A percentile compares a stretch with the other conserved stretches of the same genome.
Evolutionary conservation across 2,329 filamentous ascomycete species (phyloP).

Genomic region (Hymenoscyphus fraxineus): DNA sequence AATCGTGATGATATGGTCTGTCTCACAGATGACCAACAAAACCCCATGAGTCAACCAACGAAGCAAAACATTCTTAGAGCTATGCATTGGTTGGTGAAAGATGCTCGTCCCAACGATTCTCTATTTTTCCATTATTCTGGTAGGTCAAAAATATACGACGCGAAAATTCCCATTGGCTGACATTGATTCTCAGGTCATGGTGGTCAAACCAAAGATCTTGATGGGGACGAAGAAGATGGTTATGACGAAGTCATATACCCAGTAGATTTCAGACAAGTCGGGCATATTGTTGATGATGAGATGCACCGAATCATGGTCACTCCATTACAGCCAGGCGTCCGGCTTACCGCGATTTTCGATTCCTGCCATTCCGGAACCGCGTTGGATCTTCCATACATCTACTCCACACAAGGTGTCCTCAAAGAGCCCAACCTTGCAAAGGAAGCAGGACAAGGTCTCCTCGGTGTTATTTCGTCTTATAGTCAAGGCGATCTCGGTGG

Average conservation of each 20-base stretch:
- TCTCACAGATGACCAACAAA: conserved; percentile 93
- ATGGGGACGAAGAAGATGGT: conserved; percentile 76
- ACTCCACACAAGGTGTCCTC: conserved; percentile 41
- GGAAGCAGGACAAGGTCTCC: conserved; percentile 51
- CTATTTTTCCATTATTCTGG: conserved; percentile 97
- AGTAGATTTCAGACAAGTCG: conserved; percentile 70
- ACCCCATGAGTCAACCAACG: conserved; percentile 92
- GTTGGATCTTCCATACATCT: conserved; percentile 62
- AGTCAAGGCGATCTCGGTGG: conserved; percentile 77
- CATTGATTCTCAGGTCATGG: conserved; percentile 55
- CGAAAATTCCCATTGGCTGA: conserved; percentile 17
- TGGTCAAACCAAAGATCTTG: conserved; percentile 73
- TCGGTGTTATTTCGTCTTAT: conserved; percentile 59
- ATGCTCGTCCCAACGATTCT: conserved; percentile 86
- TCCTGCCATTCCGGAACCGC: conserved; percentile 64
- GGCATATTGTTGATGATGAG: conserved; percentile 78
- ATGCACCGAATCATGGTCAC: conserved; percentile 75
- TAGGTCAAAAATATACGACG: conserved; percentile 40
- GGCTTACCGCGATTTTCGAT: conserved; percentile 66
- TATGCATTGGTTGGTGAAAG: conserved; percentile 98
- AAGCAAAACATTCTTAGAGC: conserved; percentile 91
- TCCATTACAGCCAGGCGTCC: conserved; percentile 73
- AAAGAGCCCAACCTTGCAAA: conserved; percentile 50
- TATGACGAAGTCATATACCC: conserved; percentile 82
- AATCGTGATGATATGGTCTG: conserved; percentile 95